Evolutionary conservation across 768 basidiomycete genomes (phyloP), one percentile per base, ranked within the genome.

Genomic region (Trametes cubensis): DNA sequence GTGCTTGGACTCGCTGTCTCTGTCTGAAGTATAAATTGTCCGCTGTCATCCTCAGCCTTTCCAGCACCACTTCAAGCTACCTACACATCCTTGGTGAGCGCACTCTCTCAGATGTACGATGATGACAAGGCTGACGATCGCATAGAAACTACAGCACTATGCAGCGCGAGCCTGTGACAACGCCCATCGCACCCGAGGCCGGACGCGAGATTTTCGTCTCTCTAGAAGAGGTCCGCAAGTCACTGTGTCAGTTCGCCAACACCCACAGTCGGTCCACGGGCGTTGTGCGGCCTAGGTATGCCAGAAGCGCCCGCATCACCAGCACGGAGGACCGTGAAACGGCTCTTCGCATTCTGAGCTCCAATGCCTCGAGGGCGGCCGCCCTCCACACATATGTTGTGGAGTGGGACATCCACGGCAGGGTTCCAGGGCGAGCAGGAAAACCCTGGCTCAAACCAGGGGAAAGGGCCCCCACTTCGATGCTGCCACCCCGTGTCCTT

Each of bases 391-490:
- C 11, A 6, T 11, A 20, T 30, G 41, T 51, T 20, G 23, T 6
- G 11, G 58, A 59, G 2, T 21, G 44, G 30, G 18, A 41, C 3
- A 38, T 59, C 49, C 14, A 28, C 42, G 58, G 58, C n/a, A n/a
- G 40, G 13, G 14, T 30, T 21, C 20, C 3, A 18, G 48, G 23
- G 6, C 15, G 10, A 18, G 18, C 20, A n/a, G 7, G 3, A 7
- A 14, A 41, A 15, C 41, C 15, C 25, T 49, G 41, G 49, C 20
- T 51, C 49, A 21, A 28, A 15, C 41, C 26, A 18, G 41, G 20
- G 13, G 25, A 4, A 2, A 11, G 6, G 5, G 10, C 28, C 5
- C n/a, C 49, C n/a, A 44, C 39, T 41, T 18, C n/a, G n/a, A 5
- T 11, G 4, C 20, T 59, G n/a, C 58, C 58, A 5, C 10, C 10